Evolutionary conservation across 139 green algal genomes (phyloP).

Genomic region (Trebouxia sp.): DNA sequence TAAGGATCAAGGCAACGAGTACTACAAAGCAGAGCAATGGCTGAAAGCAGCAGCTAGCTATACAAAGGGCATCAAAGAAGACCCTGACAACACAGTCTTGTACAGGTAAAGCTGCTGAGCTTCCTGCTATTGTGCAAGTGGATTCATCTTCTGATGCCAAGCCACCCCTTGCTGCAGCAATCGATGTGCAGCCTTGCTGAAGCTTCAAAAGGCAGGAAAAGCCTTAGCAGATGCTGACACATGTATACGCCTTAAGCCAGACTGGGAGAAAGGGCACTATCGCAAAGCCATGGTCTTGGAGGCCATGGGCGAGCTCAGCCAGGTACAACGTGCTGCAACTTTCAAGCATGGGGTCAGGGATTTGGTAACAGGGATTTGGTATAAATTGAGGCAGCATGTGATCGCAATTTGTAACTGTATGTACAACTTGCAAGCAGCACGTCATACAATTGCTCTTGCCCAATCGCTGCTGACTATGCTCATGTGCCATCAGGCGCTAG

Average conservation of each 20-base stretch:
- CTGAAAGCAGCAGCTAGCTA: conserved; percentile 88
- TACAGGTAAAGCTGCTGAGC: conserved; percentile 62
- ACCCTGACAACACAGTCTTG: conserved; percentile 71
- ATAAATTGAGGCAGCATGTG: no score
- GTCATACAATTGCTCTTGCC: no score
- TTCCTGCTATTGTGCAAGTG: not conserved
- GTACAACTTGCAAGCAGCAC: no score
- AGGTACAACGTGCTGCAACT: no score
- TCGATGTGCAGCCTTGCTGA: conserved; percentile 80
- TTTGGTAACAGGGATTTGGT: no score
- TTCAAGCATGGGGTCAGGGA: no score
- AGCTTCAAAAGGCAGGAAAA: conserved; percentile 90
- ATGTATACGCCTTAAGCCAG: conserved; percentile 73
- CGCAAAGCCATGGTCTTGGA: conserved; percentile 47
- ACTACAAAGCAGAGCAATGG: conserved; percentile 72
- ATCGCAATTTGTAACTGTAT: no score
- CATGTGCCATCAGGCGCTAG: conserved; percentile 39
- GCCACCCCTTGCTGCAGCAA: conserved; percentile 87
- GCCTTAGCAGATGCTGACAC: conserved; percentile 84
- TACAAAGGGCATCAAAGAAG: conserved; percentile 85
- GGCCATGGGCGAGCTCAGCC: not conserved
- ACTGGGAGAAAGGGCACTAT: conserved; percentile 88
- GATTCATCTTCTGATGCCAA: no score
- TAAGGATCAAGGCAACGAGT: conserved; percentile 81
- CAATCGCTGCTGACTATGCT: no score